phyloP scores from a whole-genome alignment of 495 filamentous ascomycete genomes.

The Oleoguttula mirabilis region DNA sequence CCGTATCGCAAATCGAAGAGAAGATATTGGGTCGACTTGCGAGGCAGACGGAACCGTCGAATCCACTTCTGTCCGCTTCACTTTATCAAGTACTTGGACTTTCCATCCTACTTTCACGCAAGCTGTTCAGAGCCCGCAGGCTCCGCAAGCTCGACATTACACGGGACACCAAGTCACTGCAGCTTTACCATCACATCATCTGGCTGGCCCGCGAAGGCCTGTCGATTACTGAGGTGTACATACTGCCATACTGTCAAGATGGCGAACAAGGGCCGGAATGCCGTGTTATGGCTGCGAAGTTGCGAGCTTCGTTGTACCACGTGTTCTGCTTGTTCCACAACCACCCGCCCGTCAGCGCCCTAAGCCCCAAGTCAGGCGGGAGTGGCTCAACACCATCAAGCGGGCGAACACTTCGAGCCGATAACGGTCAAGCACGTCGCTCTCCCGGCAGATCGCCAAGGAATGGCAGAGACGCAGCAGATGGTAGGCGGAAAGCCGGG shows the following conservation, averaged over 20 bases:
- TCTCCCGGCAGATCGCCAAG: constrained; percentile 10
- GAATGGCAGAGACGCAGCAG: constrained; percentile 11
- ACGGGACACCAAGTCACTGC: constrained; percentile 65
- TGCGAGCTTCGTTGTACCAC: constrained; percentile 88
- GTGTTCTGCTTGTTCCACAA: constrained; percentile 96
- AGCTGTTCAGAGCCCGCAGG: constrained; percentile 71
- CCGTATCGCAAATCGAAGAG: constrained; percentile 90
- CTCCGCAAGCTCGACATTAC: constrained; percentile 72
- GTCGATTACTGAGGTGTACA: constrained; percentile 70
- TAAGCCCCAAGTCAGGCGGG: constrained; percentile 28
- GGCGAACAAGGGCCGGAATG: constrained; percentile 30
- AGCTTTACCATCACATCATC: constrained; percentile 83
- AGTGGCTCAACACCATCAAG: constrained; percentile 8
- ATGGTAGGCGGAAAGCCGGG: constrained; percentile 16
- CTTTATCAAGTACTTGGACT: constrained; percentile 86
- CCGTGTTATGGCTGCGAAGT: constrained; percentile 79
- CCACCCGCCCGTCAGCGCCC: constrained; percentile 43
- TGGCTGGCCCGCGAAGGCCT: constrained; percentile 92
- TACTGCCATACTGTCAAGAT: constrained; percentile 63
- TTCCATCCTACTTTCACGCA: constrained; percentile 74
- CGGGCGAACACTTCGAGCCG: constrained; percentile 4
- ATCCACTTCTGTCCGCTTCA: constrained; percentile 62
- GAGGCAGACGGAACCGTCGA: constrained; percentile 55
- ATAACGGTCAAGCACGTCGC: constrained; percentile 6
- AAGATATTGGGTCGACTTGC: constrained; percentile 87